These are phyloP conservation scores for Arthrobotrys sphaeroides DNA, from an alignment of 2,329 filamentous ascomycete genomes.

Conservation along the genomic window DNA sequence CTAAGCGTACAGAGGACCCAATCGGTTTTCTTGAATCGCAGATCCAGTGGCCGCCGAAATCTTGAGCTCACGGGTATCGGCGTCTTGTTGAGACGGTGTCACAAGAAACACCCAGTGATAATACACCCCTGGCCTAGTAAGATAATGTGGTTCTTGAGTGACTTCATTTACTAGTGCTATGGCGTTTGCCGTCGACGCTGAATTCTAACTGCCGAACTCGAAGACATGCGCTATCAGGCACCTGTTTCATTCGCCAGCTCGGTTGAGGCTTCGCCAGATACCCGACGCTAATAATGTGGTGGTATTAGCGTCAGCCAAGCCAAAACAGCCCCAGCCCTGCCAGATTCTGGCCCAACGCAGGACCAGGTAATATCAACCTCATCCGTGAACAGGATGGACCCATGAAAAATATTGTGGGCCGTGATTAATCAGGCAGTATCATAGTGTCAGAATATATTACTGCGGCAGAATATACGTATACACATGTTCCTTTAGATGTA, in stretches of 20 bases:
- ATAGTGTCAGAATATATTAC: not conserved
- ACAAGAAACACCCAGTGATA: too few relatives aligned
- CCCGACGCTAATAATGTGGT: not conserved
- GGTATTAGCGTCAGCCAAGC: slow-evolving; percentile 10
- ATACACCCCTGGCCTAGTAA: too few relatives aligned
- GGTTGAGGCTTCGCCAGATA: not conserved
- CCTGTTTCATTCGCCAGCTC: slow-evolving; percentile 1
- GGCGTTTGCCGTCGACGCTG: not conserved
- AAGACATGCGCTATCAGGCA: not conserved
- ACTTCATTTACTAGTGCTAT: not conserved
- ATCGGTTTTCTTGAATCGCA: too few relatives aligned
- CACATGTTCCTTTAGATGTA: not conserved
- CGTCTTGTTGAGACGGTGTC: too few relatives aligned
- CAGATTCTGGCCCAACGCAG: not conserved
- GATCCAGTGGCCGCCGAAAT: too few relatives aligned
- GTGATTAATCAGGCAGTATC: not conserved
- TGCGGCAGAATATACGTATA: not conserved
- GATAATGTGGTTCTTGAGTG: not conserved
- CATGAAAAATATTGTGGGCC: not conserved
- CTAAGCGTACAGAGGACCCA: not conserved
- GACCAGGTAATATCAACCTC: not conserved
- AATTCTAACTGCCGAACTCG: not conserved
- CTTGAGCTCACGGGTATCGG: too few relatives aligned
- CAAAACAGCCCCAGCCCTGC: not conserved
- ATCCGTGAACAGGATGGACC: not conserved